These are phyloP conservation scores for Fusarium domesticum DNA, from an alignment of 2,329 filamentous ascomycete genomes.

Conservation along the genomic window DNA sequence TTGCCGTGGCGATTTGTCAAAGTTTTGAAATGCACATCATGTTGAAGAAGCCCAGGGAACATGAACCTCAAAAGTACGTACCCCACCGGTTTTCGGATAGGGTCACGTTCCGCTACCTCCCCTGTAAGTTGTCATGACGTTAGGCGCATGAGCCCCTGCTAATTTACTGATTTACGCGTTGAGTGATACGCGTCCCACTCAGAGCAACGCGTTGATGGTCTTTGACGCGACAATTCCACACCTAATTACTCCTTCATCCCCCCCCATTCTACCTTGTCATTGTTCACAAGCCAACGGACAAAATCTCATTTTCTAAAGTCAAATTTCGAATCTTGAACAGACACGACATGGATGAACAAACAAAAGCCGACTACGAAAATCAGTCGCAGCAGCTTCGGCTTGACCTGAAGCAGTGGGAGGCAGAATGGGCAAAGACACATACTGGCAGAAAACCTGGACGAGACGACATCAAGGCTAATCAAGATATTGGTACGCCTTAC, in stretches of 20 bases:
- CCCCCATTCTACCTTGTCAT: neutral
- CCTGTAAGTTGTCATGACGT: slow-evolving; percentile 20
- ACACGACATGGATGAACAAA: slow-evolving; percentile 48
- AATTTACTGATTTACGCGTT: slow-evolving; percentile 19
- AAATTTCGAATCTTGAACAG: neutral
- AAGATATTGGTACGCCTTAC: slow-evolving; percentile 60
- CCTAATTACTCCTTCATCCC: slow-evolving; percentile 5
- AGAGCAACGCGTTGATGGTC: slow-evolving; percentile 16
- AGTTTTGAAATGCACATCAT: neutral
- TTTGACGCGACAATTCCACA: slow-evolving; percentile 17
- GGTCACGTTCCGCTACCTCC: neutral
- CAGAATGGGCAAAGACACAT: slow-evolving; percentile 59
- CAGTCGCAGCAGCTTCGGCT: slow-evolving; percentile 57
- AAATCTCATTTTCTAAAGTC: neutral
- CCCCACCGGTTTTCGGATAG: neutral
- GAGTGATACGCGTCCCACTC: slow-evolving; percentile 23
- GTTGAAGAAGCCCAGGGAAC: no score
- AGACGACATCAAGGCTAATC: slow-evolving; percentile 73
- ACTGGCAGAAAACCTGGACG: slow-evolving; percentile 66
- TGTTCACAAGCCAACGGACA: neutral
- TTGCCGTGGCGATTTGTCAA: neutral
- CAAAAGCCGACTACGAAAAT: slow-evolving; percentile 45
- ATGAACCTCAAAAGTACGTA: neutral
- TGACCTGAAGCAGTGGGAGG: slow-evolving; percentile 74
- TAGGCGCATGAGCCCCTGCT: slow-evolving; percentile 3